Evolutionary conservation across 202 grass and related monocot genomes (phyloP), one percentile per base, ranked within the genome.

Genomic region (Bolboschoenoplectus hybrid): DNA sequence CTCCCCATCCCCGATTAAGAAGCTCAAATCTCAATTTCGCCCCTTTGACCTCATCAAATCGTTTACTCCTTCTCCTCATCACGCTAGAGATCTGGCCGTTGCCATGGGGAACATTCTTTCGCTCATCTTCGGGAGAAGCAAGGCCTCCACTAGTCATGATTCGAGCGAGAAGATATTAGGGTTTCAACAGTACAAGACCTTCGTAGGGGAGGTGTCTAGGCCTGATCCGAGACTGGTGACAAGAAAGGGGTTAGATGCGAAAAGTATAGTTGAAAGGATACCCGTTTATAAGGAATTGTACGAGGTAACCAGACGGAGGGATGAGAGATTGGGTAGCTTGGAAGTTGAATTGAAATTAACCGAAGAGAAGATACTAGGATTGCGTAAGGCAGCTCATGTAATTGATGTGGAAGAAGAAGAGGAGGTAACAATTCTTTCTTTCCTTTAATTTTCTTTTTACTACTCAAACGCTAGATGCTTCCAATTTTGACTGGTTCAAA

Each of bases 31-130:
- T 79, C 55, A 32, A 47, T 9, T 78, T 63, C 84, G 89, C 55
- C 84, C 88, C 1, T 87, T 92, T 52, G 83, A 11, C 76, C 76
- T 94, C 43, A 41, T 55, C 53, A 50, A 83, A 78, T 17, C 88
- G 70, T 53, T 93, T 16, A 16, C 40, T 65, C 53, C n/a, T 34
- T 34, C 35, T 40, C 52, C 45, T 44, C 46, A 35, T 55, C 50
- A 38, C 75, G 64, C 81, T 39, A 91, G 84, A 83, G 88, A 46
- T 39, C 57, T 9, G 9, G 40, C n/a, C 10, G 16, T 43, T 44
- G 49, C 56, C 35, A 94, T 94, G 90, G 92, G 92, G 9, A 85
- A 80, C 41, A 5, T 0, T 44, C 0, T 87, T 49, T 87, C 92
- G 41, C 75, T 12, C 38, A 14, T 74, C 10, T 56, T 51, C 1